Evolutionary conservation across 768 basidiomycete species (phyloP), one percentile per base, ranked within the genome.

Genomic region (Cystofilobasidium capitatum): DNA sequence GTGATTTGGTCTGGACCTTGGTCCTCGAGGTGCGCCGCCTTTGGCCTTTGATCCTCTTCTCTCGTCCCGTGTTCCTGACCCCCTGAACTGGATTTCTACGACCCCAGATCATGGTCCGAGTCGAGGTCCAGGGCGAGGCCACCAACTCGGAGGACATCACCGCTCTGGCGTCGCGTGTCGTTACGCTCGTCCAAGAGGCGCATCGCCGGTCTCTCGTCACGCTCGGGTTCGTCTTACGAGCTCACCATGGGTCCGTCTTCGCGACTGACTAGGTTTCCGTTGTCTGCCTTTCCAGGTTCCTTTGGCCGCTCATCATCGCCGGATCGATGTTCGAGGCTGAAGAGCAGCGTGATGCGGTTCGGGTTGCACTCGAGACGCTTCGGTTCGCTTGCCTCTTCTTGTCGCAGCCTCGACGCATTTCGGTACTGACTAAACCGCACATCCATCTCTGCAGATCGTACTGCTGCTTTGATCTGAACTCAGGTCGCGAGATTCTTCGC

Each of bases 271-370:
- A 26, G 24, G 5, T 10, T 13, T 31, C 51, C 2, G 14, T 55
- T 8, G 22, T n/a, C n/a, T n/a, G 5, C n/a, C 14, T 26, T 49
- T 4, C 14, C 51, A 55, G 51, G 17, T 55, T 55, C 29, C 51
- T 55, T 17, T 55, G 51, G 51, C 51, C 51, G 29, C 51, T 55
- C 51, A 33, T 55, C 51, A 55, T 55, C 51, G 51, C 51, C 26
- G 51, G 51, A 13, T 31, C 51, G 51, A 31, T 33, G 29, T 20
- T 55, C 51, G 26, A 31, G 9, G 6, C 2, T 6, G 51, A 55
- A 13, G 29, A 3, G 14, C 13, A 29, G 7, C 51, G 51, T 31
- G 2, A 29, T 13, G 26, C 51, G 3, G 51, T 33, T 17, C 29
- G 8, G 9, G 7, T 16, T 3, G 51, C 51, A 20, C 6, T 55